These are phyloP conservation scores for Ammopiptanthus mongolicus DNA, from an alignment of 306 rosid species.

Conservation along the genomic window DNA sequence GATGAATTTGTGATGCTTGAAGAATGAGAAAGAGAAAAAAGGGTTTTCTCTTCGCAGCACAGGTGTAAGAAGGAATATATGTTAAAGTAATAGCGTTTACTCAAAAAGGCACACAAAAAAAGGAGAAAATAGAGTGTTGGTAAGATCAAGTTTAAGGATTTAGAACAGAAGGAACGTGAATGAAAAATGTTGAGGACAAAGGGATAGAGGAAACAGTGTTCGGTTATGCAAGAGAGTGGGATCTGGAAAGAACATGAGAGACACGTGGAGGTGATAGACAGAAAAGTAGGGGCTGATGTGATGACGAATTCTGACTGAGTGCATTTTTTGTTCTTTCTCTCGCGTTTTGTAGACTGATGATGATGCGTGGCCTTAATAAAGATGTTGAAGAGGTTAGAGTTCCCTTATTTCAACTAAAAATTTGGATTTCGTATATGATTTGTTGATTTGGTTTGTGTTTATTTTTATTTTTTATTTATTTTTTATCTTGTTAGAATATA, in stretches of 20 bases:
- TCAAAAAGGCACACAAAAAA: neutral
- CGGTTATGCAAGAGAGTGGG: neutral
- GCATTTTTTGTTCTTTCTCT: no score
- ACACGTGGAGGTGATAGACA: neutral
- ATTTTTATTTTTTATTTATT: no score
- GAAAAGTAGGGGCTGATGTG: neutral
- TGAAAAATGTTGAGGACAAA: neutral
- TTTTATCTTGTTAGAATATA: no score
- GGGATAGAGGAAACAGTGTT: neutral
- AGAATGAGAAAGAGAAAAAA: neutral
- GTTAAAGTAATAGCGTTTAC: neutral
- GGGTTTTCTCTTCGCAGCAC: neutral
- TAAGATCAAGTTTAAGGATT: neutral
- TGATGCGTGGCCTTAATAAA: no score
- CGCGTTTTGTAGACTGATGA: no score
- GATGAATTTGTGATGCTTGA: neutral
- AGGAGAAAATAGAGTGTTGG: neutral
- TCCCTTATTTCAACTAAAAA: no score
- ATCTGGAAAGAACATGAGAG: neutral
- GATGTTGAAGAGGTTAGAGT: no score
- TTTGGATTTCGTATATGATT: no score
- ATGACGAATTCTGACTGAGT: neutral
- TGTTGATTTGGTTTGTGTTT: no score
- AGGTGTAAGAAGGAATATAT: neutral
- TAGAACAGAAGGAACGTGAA: neutral